A percentile compares a stretch with the other conserved stretches of the same genome.
These are phyloP conservation scores for Isatis lusitanica DNA, from an alignment of 441 rosid species.

Conservation along the genomic window DNA sequence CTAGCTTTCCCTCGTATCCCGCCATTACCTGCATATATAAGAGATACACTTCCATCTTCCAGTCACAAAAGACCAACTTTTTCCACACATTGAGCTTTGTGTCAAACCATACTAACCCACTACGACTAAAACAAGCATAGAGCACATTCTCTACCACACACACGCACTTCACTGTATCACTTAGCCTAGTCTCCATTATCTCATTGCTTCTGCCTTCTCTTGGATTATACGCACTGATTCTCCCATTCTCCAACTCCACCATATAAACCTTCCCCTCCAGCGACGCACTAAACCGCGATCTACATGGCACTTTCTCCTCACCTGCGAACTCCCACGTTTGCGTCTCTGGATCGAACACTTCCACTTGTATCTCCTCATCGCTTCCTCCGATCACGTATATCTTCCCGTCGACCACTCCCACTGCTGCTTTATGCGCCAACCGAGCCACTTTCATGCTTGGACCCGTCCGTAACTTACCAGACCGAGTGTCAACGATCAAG, in stretches of 20 bases:
- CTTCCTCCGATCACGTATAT: constrained; percentile 65
- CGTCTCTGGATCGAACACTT: background rate
- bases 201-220: background rate
- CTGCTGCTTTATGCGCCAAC: background rate
- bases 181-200: too few relatives aligned
- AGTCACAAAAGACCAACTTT: too few relatives aligned
- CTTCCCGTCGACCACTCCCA: constrained; percentile 50
- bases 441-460: constrained; percentile 48
- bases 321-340: background rate
- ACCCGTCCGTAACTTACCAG: constrained; percentile 39
- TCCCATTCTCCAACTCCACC: background rate
- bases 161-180: constrained; percentile 36
- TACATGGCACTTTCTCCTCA: background rate
- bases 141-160: constrained; percentile 59
- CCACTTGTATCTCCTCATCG: background rate
- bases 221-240: background rate
- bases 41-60: too few relatives aligned
- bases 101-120: constrained; percentile 62
- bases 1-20: background rate
- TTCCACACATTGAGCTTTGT: constrained; percentile 45
- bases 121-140: constrained; percentile 50
- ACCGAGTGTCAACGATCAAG: constrained; percentile 24
- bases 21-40: background rate
- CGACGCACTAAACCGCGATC: too few relatives aligned
- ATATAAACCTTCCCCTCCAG: background rate